Percentiles rank a stretch among this genome's conserved stretches.
Evolutionary conservation across 2,329 filamentous ascomycete genomes (phyloP).

Genomic region (Dendryphion nanum): DNA sequence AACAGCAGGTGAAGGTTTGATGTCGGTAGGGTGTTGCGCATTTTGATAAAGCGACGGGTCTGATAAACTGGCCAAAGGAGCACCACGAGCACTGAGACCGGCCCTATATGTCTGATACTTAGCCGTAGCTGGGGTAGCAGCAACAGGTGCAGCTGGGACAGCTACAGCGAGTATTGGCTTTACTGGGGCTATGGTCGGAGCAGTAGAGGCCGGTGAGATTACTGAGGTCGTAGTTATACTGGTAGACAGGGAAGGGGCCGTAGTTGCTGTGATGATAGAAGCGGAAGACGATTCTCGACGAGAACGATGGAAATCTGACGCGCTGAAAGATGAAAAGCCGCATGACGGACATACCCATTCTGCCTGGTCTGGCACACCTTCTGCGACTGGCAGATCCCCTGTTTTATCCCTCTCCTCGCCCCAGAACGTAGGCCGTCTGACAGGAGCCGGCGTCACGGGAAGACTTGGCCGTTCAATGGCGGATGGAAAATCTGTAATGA

Average conservation of each 20-base stretch:
- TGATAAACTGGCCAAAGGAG: slow-evolving; percentile 30
- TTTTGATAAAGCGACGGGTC: slow-evolving; percentile 17
- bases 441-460: slow-evolving; percentile 84
- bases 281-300: slow-evolving; percentile 18
- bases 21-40: slow-evolving; percentile 2
- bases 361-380: slow-evolving; percentile 80
- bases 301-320: slow-evolving; percentile 25
- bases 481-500: slow-evolving; percentile 83
- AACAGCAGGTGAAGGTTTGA: slow-evolving; percentile 6
- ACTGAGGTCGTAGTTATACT: slow-evolving; percentile 4
- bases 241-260: slow-evolving; percentile 13
- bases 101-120: slow-evolving; percentile 7
- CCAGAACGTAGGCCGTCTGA: slow-evolving; percentile 69
- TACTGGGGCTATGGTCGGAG: not conserved
- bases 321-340: slow-evolving; percentile 33
- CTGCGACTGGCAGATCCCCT: slow-evolving; percentile 67
- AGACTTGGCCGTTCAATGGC: slow-evolving; percentile 81
- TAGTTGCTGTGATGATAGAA: slow-evolving; percentile 16
- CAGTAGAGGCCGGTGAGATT: not conserved
- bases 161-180: not conserved
- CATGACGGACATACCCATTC: slow-evolving; percentile 81
- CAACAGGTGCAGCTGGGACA: not conserved
- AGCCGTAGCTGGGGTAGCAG: slow-evolving; percentile 1
- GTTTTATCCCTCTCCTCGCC: slow-evolving; percentile 56
- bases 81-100: slow-evolving; percentile 23